Percentiles rank a stretch among this genome's conserved stretches.
Conservation (phyloP, 2,329 filamentous ascomycete species). For the Venturia carpophila region DNA sequence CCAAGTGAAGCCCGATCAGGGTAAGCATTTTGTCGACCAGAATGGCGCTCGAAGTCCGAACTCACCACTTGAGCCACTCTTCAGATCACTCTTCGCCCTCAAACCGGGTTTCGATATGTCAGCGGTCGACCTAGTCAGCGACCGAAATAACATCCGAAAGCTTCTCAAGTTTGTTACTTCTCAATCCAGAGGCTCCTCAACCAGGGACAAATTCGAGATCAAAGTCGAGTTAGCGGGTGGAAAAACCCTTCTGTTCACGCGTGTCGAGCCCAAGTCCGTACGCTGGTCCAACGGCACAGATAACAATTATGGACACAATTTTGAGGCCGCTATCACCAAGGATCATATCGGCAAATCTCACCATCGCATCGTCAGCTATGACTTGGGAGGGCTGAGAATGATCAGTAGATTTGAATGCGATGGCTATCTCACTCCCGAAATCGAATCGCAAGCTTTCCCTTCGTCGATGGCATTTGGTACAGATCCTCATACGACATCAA, state of each 20-base stretch:
- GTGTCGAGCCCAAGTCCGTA: constrained; percentile 27
- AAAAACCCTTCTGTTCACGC: constrained; percentile 29
- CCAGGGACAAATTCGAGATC: constrained; percentile 35
- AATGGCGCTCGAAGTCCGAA: constrained; percentile 40
- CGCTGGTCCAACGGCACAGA: constrained; percentile 29
- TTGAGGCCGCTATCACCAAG: constrained; percentile 39
- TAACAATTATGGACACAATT: constrained; percentile 41
- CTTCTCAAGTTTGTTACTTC: constrained; percentile 38
- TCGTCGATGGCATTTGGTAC: neutral
- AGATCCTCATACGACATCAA: neutral
- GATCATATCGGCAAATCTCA: constrained; percentile 38
- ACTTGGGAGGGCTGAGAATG: constrained; percentile 35
- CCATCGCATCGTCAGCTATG: constrained; percentile 40
- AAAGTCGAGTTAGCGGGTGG: constrained; percentile 31
- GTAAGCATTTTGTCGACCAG: constrained; percentile 37
- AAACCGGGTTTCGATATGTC: constrained; percentile 36
- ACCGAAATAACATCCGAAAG: constrained; percentile 44
- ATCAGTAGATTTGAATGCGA: constrained; percentile 40
- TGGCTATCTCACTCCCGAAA: constrained; percentile 29
- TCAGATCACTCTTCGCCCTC: constrained; percentile 36
- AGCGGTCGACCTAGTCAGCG: constrained; percentile 37
- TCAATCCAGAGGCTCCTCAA: constrained; percentile 20
- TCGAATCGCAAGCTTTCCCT: neutral
- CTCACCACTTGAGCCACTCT: constrained; percentile 41
- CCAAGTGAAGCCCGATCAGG: constrained; percentile 33